Evolutionary conservation across 331 rosid species (phyloP).

Genomic region (Phaseolus coccineus): DNA sequence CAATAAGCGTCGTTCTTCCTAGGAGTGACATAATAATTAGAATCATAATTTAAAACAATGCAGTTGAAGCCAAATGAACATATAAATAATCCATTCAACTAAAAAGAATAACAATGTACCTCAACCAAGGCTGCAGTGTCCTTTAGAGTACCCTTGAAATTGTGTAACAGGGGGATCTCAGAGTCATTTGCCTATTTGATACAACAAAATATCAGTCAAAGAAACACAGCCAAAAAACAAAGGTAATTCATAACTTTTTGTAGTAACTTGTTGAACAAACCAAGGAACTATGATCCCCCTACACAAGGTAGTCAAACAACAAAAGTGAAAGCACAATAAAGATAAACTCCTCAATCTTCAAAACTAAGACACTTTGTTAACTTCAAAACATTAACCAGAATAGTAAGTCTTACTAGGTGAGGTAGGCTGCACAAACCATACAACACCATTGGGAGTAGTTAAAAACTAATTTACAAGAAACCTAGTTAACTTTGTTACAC

Average conservation of each 20-base stretch:
- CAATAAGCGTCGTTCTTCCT: conserved; percentile 94
- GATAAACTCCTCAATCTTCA: conserved; percentile 20
- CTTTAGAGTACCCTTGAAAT: conserved; percentile 65
- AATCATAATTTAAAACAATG: conserved; percentile 19
- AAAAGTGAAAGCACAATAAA: conserved; percentile 22
- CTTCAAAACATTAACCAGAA: not conserved
- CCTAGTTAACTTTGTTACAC: conserved; percentile 1
- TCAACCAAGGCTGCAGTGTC: conserved; percentile 75
- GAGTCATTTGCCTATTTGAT: conserved; percentile 79
- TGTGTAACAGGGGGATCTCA: conserved; percentile 90
- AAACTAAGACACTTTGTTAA: not conserved
- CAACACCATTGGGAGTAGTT: not conserved
- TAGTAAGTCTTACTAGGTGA: not conserved
- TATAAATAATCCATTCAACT: not conserved
- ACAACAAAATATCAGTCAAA: conserved; percentile 44
- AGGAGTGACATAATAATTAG: conserved; percentile 38
- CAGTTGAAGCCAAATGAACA: conserved; percentile 13
- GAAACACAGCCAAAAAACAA: conserved; percentile 19
- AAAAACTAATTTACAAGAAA: not conserved
- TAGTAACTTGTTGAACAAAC: conserved; percentile 27
- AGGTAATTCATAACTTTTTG: conserved; percentile 9
- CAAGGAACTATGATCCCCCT: conserved; percentile 36
- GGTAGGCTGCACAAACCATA: not conserved
- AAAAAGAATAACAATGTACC: conserved; percentile 55
- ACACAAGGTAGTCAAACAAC: conserved; percentile 38